Conservation (phyloP, 768 basidiomycete genomes). For the Pleurotus ostreatus region DNA sequence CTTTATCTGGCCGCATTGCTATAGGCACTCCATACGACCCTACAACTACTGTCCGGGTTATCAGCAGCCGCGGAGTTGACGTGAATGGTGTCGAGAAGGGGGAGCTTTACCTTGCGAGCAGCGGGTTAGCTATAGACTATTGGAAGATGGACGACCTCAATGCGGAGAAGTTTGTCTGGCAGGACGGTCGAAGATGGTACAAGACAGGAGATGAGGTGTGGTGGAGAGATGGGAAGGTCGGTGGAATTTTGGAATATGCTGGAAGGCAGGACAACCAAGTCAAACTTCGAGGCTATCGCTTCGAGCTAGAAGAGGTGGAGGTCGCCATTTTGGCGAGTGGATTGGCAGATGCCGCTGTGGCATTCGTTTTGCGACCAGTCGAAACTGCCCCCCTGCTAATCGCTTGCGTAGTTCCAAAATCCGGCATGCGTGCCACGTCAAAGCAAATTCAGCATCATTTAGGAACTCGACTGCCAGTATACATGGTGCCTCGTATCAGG, state of each 20-base stretch:
- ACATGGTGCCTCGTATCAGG: slow-evolving; percentile 1
- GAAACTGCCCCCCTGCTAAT: neutral
- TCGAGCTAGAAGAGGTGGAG: slow-evolving; percentile 5
- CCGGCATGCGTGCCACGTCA: neutral
- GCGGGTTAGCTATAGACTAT: neutral
- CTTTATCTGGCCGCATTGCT: neutral
- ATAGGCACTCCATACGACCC: neutral
- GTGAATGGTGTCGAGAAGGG: neutral
- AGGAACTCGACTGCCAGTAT: neutral
- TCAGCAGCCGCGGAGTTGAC: neutral
- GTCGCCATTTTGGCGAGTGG: neutral
- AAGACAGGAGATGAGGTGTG: slow-evolving; percentile 3
- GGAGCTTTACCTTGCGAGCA: neutral
- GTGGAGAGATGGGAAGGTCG: neutral
- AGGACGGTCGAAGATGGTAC: neutral
- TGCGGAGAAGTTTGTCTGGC: neutral
- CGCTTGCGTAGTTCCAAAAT: neutral
- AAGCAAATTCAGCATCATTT: neutral
- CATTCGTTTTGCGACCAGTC: neutral
- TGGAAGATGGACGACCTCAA: neutral
- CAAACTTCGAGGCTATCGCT: slow-evolving; percentile 6
- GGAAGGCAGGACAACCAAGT: slow-evolving; percentile 5
- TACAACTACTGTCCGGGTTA: neutral
- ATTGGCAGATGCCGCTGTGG: neutral
- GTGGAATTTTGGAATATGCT: neutral